Conservation (phyloP, 176 grass and related monocot species). For the Paspalum notatum region DNA sequence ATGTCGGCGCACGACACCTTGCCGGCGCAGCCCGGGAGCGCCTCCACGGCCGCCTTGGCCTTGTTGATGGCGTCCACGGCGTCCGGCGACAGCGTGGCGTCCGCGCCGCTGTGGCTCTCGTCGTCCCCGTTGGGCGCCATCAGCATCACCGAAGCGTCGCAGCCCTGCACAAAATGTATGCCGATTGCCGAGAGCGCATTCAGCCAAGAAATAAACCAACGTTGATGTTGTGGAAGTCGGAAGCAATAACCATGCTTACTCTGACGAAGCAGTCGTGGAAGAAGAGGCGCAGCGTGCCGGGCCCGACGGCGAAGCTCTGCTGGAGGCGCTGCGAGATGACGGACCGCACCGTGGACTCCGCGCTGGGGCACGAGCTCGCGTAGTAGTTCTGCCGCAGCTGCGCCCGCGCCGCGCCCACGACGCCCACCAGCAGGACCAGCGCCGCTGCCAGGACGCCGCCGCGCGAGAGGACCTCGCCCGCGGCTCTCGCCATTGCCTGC, state of each 20-base stretch:
- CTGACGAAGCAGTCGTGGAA: slow-evolving; percentile 93
- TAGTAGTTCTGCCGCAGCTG: slow-evolving; percentile 83
- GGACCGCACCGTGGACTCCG: slow-evolving; percentile 64
- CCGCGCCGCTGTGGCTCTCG: slow-evolving; percentile 74
- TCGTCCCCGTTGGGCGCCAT: slow-evolving; percentile 67
- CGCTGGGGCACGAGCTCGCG: slow-evolving; percentile 64
- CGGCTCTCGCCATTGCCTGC: slow-evolving; percentile 27
- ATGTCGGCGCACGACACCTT: slow-evolving; percentile 94
- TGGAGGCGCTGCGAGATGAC: slow-evolving; percentile 69
- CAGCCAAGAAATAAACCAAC: too few relatives aligned
- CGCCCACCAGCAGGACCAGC: neutral
- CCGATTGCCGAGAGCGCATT: too few relatives aligned
- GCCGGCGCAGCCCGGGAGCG: slow-evolving; percentile 61
- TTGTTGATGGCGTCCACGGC: slow-evolving; percentile 82
- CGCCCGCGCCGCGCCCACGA: slow-evolving; percentile 9
- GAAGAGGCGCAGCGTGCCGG: slow-evolving; percentile 84
- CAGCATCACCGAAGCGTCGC: slow-evolving; percentile 83
- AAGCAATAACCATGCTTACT: too few relatives aligned
- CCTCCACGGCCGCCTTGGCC: slow-evolving; percentile 75
- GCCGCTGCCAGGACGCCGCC: neutral
- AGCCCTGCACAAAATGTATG: too few relatives aligned
- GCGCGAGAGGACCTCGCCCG: neutral
- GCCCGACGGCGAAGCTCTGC: slow-evolving; percentile 80
- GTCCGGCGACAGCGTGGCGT: slow-evolving; percentile 76
- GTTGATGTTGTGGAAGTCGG: too few relatives aligned